Conservation (phyloP, 2,329 filamentous ascomycete genomes). For the Stachybotrys chartarum region DNA sequence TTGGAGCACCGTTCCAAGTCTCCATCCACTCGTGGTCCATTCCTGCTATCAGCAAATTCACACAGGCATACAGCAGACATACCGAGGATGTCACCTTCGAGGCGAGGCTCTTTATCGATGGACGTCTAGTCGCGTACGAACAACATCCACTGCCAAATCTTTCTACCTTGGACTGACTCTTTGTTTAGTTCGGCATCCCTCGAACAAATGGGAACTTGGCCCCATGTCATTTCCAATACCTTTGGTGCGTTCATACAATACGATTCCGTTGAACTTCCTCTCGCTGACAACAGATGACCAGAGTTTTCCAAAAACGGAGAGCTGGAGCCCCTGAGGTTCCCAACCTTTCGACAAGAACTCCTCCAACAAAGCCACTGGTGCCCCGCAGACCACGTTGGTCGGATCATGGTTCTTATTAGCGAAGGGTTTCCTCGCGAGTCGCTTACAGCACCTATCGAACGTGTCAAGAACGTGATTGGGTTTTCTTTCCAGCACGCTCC, state of each 20-base stretch:
- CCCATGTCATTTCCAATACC: constrained; percentile 38
- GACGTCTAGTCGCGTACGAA: constrained; percentile 50
- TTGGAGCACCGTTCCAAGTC: constrained; percentile 56
- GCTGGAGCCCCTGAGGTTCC: constrained; percentile 60
- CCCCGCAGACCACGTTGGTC: constrained; percentile 61
- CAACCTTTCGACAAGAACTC: constrained; percentile 61
- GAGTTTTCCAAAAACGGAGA: constrained; percentile 51
- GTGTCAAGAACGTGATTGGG: constrained; percentile 63
- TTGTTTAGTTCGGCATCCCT: constrained; percentile 45
- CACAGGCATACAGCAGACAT: constrained; percentile 48
- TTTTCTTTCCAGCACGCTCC: constrained; percentile 87
- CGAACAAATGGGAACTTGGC: constrained; percentile 41
- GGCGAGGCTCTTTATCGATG: constrained; percentile 62
- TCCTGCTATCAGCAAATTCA: constrained; percentile 51
- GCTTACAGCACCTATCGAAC: constrained; percentile 48
- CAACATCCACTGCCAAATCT: neutral
- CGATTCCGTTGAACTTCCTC: neutral
- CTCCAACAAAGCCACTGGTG: constrained; percentile 66
- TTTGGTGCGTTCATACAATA: constrained; percentile 25
- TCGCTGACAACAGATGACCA: constrained; percentile 12
- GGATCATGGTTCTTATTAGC: constrained; percentile 69
- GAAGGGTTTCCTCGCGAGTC: constrained; percentile 60
- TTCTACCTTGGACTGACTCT: neutral
- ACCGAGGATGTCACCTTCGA: constrained; percentile 54
- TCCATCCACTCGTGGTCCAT: constrained; percentile 69